Conservation (phyloP, 768 basidiomycete genomes). For the Amanita pallidorosea region DNA sequence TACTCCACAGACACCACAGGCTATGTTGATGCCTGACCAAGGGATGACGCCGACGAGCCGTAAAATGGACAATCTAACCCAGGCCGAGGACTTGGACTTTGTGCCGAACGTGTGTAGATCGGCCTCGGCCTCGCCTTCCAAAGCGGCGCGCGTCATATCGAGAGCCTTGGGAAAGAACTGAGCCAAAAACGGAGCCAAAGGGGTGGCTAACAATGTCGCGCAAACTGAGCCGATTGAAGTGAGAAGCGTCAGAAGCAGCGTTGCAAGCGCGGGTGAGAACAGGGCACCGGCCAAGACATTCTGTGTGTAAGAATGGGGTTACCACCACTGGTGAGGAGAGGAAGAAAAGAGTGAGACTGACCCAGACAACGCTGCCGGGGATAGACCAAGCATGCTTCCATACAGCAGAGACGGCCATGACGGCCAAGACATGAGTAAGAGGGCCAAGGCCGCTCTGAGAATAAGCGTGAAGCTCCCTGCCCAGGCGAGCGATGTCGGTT, state of each 20-base stretch:
- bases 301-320: constrained; percentile 25
- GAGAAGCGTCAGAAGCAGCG: constrained; percentile 69
- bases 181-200: constrained; percentile 75
- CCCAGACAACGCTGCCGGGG: constrained; percentile 89
- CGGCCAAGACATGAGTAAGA: constrained; percentile 68
- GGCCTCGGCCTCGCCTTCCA: constrained; percentile 55
- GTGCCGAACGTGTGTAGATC: constrained; percentile 24
- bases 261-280: constrained; percentile 75
- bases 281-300: constrained; percentile 86
- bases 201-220: constrained; percentile 71
- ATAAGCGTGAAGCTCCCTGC: constrained; percentile 67
- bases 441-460: constrained; percentile 57
- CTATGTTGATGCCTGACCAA: constrained; percentile 96
- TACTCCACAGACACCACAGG: constrained; percentile 87
- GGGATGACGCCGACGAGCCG: constrained; percentile 90
- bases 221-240: constrained; percentile 82
- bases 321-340: constrained; percentile 1
- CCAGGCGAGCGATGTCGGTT: constrained; percentile 65
- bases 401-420: constrained; percentile 73
- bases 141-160: constrained; percentile 70
- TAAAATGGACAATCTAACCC: constrained; percentile 83
- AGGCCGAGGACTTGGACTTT: constrained; percentile 33
- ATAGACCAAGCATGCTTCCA: constrained; percentile 99
- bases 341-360: constrained; percentile 23
- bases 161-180: constrained; percentile 77